Conservation (phyloP, 352 stramenopile genomes). For the Phytophthora cryptogea region DNA sequence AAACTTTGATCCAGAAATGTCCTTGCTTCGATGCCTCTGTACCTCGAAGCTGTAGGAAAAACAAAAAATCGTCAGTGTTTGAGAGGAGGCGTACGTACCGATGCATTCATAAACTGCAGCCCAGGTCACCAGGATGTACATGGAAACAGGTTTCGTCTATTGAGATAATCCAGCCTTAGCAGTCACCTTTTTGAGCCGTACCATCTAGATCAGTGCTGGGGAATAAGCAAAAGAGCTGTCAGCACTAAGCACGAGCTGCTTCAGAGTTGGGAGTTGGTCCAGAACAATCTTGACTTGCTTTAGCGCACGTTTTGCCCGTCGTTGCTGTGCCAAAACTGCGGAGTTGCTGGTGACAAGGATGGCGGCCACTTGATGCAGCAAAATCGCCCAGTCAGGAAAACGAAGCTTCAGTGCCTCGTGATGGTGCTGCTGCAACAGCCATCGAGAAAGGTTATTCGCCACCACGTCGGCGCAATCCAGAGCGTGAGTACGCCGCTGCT, state of each 20-base stretch:
- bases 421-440: slow-evolving; percentile 50
- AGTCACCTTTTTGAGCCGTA: neutral
- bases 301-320: slow-evolving; percentile 28
- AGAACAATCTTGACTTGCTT: slow-evolving; percentile 41
- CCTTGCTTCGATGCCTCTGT: no score
- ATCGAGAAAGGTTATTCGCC: slow-evolving; percentile 29
- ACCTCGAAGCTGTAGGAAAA: neutral
- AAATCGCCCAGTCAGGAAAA: slow-evolving; percentile 52
- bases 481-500: no score
- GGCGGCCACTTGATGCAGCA: slow-evolving; percentile 40
- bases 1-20: neutral
- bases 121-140: neutral
- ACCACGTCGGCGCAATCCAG: slow-evolving; percentile 45
- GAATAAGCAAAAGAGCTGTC: slow-evolving; percentile 12
- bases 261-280: slow-evolving; percentile 46
- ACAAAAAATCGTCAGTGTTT: neutral
- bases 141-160: slow-evolving; percentile 13
- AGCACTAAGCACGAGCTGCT: slow-evolving; percentile 43
- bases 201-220: slow-evolving; percentile 37
- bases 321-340: slow-evolving; percentile 7
- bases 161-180: slow-evolving; percentile 7
- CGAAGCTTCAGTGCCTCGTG: slow-evolving; percentile 47
- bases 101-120: neutral
- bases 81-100: neutral
- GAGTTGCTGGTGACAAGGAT: slow-evolving; percentile 28